phyloP scores from a whole-genome alignment of 2,329 filamentous ascomycete genomes.

The Colletotrichum agaves region DNA sequence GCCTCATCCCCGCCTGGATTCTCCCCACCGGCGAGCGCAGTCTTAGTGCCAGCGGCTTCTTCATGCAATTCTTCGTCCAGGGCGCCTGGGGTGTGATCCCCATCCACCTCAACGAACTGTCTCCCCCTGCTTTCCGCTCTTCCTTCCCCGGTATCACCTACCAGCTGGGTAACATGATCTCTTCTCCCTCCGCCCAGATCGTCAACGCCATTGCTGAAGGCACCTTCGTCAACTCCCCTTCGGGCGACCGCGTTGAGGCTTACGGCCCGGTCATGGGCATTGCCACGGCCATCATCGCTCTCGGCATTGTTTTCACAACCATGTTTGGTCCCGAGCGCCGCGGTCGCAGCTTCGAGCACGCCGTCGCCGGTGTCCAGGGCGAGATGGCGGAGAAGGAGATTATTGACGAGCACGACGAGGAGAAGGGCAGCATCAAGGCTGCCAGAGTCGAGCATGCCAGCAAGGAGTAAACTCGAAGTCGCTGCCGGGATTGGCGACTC shows the following conservation, averaged over 20 bases:
- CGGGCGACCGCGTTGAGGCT: conserved; percentile 69
- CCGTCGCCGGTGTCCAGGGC: conserved; percentile 51
- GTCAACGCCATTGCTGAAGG: conserved; percentile 79
- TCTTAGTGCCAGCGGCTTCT: conserved; percentile 73
- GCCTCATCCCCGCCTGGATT: conserved; percentile 77
- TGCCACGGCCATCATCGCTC: conserved; percentile 79
- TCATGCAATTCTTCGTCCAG: conserved; percentile 76
- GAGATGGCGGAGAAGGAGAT: conserved; percentile 42
- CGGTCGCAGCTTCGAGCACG: conserved; percentile 75
- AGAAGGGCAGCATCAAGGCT: conserved; percentile 42
- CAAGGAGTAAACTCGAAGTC: conserved; percentile 16
- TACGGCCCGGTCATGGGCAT: conserved; percentile 82
- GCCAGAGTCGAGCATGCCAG: conserved; percentile 26
- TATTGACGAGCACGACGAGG: conserved; percentile 45
- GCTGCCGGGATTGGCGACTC: conserved; percentile 14
- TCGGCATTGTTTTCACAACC: conserved; percentile 74
- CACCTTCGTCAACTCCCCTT: conserved; percentile 61
- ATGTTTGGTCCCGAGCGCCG: conserved; percentile 80
- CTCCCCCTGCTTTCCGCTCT: conserved; percentile 75
- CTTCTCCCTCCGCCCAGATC: conserved; percentile 78
- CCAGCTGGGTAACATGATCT: conserved; percentile 81
- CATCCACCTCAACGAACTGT: conserved; percentile 79
- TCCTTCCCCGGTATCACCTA: conserved; percentile 78
- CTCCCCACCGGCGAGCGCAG: conserved; percentile 68
- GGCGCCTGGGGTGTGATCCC: conserved; percentile 76